Conservation (phyloP, 768 basidiomycete species). For the Pleurotus djamor region DNA sequence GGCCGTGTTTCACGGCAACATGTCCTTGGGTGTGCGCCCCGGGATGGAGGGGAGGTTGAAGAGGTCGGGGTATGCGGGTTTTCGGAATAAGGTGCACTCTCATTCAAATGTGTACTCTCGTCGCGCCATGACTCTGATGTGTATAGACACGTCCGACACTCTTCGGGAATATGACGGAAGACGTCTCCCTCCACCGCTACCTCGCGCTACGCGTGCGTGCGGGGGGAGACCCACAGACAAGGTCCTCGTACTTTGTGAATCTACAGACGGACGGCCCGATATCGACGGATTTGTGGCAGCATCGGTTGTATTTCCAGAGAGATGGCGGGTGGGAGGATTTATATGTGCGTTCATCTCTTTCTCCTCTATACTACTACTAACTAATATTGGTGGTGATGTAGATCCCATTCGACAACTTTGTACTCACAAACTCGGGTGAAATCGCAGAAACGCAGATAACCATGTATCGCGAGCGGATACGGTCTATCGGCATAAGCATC, state of each 20-base stretch:
- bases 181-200: constrained; percentile 79
- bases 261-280: constrained; percentile 85
- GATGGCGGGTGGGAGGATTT: constrained; percentile 78
- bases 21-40: constrained; percentile 67
- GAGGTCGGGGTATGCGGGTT: constrained; percentile 87
- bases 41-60: constrained; percentile 62
- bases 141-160: constrained; percentile 78
- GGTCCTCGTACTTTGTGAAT: constrained; percentile 90
- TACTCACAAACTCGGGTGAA: constrained; percentile 73
- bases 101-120: no score
- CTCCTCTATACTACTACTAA: no score
- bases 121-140: no score
- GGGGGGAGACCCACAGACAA: constrained; percentile 72
- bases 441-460: constrained; percentile 65
- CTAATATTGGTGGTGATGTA: constrained; percentile 30
- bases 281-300: constrained; percentile 91
- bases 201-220: constrained; percentile 78
- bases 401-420: constrained; percentile 81
- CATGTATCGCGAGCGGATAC: constrained; percentile 75
- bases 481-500: constrained; percentile 84
- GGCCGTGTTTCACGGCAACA: constrained; percentile 77
- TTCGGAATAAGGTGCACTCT: constrained; percentile 85
- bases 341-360: constrained; percentile 59
- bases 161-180: constrained; percentile 85
- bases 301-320: constrained; percentile 78